phyloP scores from a whole-genome alignment of 1,284 basidiomycete species.

The Trichosporon ovoides region DNA sequence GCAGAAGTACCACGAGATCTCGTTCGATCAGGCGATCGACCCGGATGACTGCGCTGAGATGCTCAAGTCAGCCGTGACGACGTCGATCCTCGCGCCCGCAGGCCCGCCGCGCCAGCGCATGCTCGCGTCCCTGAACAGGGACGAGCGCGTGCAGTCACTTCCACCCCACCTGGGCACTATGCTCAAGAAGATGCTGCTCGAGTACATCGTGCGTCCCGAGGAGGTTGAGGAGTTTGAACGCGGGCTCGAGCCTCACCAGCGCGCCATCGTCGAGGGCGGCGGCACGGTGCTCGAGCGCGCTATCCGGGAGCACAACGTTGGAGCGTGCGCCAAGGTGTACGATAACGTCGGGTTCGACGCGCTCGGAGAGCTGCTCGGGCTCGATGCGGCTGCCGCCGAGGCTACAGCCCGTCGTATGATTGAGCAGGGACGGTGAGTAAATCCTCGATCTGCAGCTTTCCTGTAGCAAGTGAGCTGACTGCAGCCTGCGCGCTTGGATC shows the following conservation, averaged over 20 bases:
- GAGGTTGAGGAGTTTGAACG: constrained; percentile 87
- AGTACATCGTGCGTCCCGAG: constrained; percentile 82
- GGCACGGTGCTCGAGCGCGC: constrained; percentile 95
- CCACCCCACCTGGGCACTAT: constrained; percentile 61
- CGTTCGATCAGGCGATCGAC: constrained; percentile 77
- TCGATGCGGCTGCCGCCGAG: constrained; percentile 82
- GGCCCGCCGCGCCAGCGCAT: constrained; percentile 91
- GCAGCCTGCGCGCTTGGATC: constrained; percentile 70
- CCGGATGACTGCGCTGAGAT: constrained; percentile 82
- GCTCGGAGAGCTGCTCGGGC: constrained; percentile 73
- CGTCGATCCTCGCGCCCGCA: constrained; percentile 93
- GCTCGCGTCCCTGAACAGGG: constrained; percentile 84
- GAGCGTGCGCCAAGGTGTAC: constrained; percentile 87
- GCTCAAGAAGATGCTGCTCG: constrained; percentile 93
- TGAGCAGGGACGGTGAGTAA: constrained; percentile 68
- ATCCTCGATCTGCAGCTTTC: not conserved
- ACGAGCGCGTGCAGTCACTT: constrained; percentile 72
- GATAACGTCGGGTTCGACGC: constrained; percentile 90
- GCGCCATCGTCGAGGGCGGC: constrained; percentile 71
- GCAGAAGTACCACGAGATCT: constrained; percentile 86
- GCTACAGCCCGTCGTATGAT: constrained; percentile 90
- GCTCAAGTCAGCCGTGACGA: constrained; percentile 87
- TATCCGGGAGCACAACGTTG: constrained; percentile 95
- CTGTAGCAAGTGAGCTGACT: not conserved
- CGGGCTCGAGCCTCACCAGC: constrained; percentile 83